Percentiles rank a stretch among this genome's conserved stretches.
Conservation (phyloP, 805 yeast genomes). For the Grigorovia jiainica region DNA sequence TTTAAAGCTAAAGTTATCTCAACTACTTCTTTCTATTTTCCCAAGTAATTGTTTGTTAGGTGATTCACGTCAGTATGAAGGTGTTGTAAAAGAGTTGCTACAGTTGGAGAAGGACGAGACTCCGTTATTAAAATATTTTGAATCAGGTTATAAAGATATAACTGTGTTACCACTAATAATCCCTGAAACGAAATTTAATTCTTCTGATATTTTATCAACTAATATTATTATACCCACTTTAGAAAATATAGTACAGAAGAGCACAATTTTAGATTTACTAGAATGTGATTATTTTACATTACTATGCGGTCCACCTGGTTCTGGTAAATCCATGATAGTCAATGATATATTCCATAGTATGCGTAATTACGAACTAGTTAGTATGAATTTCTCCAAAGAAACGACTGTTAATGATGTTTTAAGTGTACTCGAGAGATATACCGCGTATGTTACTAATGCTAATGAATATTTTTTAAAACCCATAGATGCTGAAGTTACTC, state of each 20-base stretch:
- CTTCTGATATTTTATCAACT: conserved; percentile 50
- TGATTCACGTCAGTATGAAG: too few species aligned
- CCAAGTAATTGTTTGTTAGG: too few species aligned
- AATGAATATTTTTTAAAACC: conserved; percentile 53
- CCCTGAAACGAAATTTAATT: conserved; percentile 38
- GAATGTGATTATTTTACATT: conserved; percentile 51
- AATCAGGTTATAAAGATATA: background rate
- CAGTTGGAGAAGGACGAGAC: background rate
- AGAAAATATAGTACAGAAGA: conserved; percentile 66
- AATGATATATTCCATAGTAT: conserved; percentile 55
- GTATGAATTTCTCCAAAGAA: conserved; percentile 77
- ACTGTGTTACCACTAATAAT: background rate
- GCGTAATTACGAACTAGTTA: conserved; percentile 47
- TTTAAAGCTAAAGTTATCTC: too few species aligned
- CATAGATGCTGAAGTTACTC: conserved; percentile 49
- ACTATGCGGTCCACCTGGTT: conserved; percentile 94
- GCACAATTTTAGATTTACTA: conserved; percentile 46
- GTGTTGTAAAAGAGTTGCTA: too few species aligned
- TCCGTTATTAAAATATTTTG: background rate
- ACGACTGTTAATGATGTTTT: conserved; percentile 55
- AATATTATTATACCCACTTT: conserved; percentile 66
- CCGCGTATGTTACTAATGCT: conserved; percentile 46
- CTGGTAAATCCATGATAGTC: conserved; percentile 91
- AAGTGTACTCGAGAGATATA: conserved; percentile 60
- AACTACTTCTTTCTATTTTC: too few species aligned